These are phyloP conservation scores for Pisolithus sp. DNA, from an alignment of 768 basidiomycete genomes.

Conservation along the genomic window DNA sequence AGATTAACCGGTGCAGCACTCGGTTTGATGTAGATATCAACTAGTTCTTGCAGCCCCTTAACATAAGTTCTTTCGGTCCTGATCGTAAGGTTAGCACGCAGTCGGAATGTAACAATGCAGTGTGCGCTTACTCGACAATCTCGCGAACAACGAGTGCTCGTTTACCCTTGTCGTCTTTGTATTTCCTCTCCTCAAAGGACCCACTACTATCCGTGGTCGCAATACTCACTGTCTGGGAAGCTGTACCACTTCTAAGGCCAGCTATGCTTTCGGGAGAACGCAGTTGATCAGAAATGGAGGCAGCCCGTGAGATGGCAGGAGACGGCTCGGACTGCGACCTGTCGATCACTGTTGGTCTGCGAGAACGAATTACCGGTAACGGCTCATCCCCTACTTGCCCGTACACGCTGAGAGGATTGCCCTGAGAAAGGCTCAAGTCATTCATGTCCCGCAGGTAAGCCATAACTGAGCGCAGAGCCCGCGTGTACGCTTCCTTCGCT, in stretches of 20 bases:
- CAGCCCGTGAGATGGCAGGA: slow-evolving; percentile 47
- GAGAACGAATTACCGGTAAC: slow-evolving; percentile 37
- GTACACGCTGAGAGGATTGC: slow-evolving; percentile 52
- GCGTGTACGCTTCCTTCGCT: slow-evolving; percentile 62
- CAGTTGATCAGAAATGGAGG: slow-evolving; percentile 49
- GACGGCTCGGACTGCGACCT: slow-evolving; percentile 19
- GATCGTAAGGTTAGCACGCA: slow-evolving; percentile 10
- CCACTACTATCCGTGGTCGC: slow-evolving; percentile 68
- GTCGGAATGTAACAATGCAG: neutral
- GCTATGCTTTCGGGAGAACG: slow-evolving; percentile 60
- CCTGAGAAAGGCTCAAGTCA: slow-evolving; percentile 71
- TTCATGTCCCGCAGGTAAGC: slow-evolving; percentile 95
- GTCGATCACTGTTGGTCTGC: slow-evolving; percentile 66
- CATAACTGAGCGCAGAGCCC: slow-evolving; percentile 87
- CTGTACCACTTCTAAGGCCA: slow-evolving; percentile 52
- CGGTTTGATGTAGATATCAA: slow-evolving; percentile 92
- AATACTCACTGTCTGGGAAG: slow-evolving; percentile 65
- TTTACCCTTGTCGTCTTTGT: slow-evolving; percentile 86
- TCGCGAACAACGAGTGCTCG: slow-evolving; percentile 81
- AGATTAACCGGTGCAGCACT: slow-evolving; percentile 64
- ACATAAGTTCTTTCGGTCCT: slow-evolving; percentile 96
- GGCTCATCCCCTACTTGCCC: slow-evolving; percentile 43
- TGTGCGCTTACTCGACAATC: slow-evolving; percentile 72
- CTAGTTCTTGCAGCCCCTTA: slow-evolving; percentile 86
- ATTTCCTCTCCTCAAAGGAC: slow-evolving; percentile 76